phyloP scores from a whole-genome alignment of 192 early-diverging fungal species.

The Podila epigama region DNA sequence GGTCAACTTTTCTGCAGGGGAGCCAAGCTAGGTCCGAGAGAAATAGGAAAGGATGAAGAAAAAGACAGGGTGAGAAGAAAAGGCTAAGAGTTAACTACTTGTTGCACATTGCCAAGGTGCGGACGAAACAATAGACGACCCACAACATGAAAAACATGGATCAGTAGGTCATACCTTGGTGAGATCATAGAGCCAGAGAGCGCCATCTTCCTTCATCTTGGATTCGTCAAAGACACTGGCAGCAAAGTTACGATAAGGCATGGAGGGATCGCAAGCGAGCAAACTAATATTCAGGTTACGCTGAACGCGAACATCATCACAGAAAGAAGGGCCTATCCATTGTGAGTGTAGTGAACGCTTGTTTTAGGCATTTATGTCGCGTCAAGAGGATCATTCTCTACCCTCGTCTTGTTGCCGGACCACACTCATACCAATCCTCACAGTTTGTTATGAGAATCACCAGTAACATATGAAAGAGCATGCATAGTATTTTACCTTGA shows the following conservation, averaged over 20 bases:
- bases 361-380: background rate
- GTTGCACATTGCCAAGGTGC: too few relatives aligned
- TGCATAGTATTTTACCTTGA: too few relatives aligned
- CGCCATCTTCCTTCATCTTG: constrained; percentile 39
- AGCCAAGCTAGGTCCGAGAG: constrained; percentile 14
- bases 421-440: background rate
- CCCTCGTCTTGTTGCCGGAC: too few relatives aligned
- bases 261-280: constrained; percentile 32
- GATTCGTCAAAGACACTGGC: constrained; percentile 41
- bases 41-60: background rate
- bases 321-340: constrained; percentile 21
- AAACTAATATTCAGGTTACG: constrained; percentile 41
- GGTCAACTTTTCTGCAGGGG: constrained; percentile 41
- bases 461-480: too few relatives aligned
- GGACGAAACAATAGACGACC: too few relatives aligned
- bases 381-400: too few relatives aligned
- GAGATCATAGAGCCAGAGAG: constrained; percentile 43
- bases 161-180: constrained; percentile 27
- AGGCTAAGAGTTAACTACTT: too few relatives aligned
- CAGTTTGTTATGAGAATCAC: too few relatives aligned
- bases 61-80: background rate
- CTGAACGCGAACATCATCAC: constrained; percentile 46
- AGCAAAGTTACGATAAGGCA: constrained; percentile 47
- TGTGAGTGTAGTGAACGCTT: background rate
- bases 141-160: background rate